phyloP scores from a whole-genome alignment of 192 early-diverging fungal species.

The Kickxella alabastrina region DNA sequence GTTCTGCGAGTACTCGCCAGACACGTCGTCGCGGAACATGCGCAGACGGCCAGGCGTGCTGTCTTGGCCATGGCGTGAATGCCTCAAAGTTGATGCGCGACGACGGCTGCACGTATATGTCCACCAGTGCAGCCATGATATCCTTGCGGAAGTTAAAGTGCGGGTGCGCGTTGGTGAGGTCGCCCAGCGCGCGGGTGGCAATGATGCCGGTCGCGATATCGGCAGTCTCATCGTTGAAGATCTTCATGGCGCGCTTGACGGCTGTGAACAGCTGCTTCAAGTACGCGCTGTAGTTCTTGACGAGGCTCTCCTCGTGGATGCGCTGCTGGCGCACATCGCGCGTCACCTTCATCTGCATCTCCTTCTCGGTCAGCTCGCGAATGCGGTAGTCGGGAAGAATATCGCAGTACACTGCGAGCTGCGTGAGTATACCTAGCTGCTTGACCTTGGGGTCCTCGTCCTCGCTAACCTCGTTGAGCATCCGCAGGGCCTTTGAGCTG shows the following conservation, averaged over 20 bases:
- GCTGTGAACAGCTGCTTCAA: constrained; percentile 68
- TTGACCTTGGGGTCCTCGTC: constrained; percentile 63
- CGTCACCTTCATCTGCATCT: constrained; percentile 70
- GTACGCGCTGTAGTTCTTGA: constrained; percentile 81
- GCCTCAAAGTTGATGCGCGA: constrained; percentile 63
- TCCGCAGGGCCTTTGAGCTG: constrained; percentile 60
- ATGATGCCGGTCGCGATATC: constrained; percentile 54
- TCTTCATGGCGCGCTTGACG: constrained; percentile 35
- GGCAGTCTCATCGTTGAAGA: constrained; percentile 21
- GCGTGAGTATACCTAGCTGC: constrained; percentile 78
- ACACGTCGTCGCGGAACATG: constrained; percentile 80
- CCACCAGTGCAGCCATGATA: constrained; percentile 77
- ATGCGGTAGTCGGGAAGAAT: constrained; percentile 95
- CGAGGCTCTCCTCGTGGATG: constrained; percentile 77
- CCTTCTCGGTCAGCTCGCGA: constrained; percentile 77
- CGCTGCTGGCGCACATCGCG: constrained; percentile 89
- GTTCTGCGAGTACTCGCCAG: constrained; percentile 81
- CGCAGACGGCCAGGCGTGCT: constrained; percentile 68
- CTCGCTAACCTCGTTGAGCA: constrained; percentile 61
- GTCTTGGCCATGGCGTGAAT: constrained; percentile 62
- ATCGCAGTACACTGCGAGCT: constrained; percentile 91
- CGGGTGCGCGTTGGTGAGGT: constrained; percentile 73
- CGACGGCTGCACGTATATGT: constrained; percentile 51
- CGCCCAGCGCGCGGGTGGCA: constrained; percentile 78
- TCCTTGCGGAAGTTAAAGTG: constrained; percentile 97